Percentiles rank a stretch among this genome's conserved stretches.
Evolutionary conservation across 129 eudicot species (phyloP).

Genomic region (Flaveria trinervia): DNA sequence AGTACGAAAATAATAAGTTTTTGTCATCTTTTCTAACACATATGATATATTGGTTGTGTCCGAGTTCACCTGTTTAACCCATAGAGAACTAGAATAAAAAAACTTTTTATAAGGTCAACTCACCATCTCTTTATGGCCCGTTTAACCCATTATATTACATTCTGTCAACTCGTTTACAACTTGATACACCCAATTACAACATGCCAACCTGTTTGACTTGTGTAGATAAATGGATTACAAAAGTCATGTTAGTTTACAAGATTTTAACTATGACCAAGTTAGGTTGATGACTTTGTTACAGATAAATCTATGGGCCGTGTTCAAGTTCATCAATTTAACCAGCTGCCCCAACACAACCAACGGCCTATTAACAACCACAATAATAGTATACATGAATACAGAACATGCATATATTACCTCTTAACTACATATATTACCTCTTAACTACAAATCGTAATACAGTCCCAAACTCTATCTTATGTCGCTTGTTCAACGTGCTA

Average conservation of each 20-base stretch:
- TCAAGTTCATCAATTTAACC: background rate
- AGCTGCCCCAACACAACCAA: background rate
- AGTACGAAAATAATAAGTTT: too few species aligned
- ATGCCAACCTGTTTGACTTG: background rate
- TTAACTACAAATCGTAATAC: slow-evolving; percentile 67
- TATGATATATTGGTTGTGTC: background rate
- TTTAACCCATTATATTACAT: background rate
- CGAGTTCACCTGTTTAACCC: background rate
- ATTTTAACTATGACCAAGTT: background rate
- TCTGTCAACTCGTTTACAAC: background rate
- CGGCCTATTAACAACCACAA: background rate
- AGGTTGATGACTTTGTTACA: background rate
- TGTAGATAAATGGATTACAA: background rate
- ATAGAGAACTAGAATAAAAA: background rate
- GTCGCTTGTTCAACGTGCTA: slow-evolving; percentile 57
- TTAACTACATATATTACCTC: slow-evolving; percentile 68
- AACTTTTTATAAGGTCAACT: background rate
- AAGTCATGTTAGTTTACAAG: background rate
- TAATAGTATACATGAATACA: background rate
- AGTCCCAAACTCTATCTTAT: slow-evolving; percentile 67
- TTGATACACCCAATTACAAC: background rate
- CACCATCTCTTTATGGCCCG: background rate
- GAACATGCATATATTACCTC: slow-evolving; percentile 49
- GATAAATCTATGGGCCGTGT: background rate
- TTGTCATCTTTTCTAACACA: background rate